phyloP scores from a whole-genome alignment of 306 rosid species.

The Cucurbita argyrosperma region DNA sequence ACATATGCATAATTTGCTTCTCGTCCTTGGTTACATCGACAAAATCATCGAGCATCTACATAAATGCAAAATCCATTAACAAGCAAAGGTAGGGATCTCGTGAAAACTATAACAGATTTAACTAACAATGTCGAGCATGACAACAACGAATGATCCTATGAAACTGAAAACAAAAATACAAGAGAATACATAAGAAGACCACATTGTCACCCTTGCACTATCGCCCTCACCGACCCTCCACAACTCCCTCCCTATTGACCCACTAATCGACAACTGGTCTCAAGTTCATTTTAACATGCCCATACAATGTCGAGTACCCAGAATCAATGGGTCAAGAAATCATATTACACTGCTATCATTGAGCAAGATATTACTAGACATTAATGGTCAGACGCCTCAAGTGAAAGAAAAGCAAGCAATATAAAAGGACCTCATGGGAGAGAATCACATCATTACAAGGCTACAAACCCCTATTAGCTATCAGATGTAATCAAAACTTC shows the following conservation, averaged over 20 bases:
- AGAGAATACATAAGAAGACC: background rate
- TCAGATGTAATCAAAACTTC: background rate
- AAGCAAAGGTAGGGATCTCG: background rate
- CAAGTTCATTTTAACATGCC: background rate
- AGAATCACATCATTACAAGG: background rate
- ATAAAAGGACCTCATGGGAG: background rate
- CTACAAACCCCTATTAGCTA: background rate
- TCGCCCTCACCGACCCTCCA: background rate
- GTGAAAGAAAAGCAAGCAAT: background rate
- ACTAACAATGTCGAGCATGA: background rate
- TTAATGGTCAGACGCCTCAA: background rate
- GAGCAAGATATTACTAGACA: background rate
- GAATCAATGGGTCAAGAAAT: background rate
- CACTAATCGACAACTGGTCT: background rate
- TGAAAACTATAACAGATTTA: background rate
- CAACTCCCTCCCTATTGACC: background rate
- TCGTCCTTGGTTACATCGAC: conserved; percentile 35
- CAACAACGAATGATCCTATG: background rate
- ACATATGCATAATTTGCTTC: conserved; percentile 61
- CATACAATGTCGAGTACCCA: background rate
- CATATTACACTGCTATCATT: background rate
- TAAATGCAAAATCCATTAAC: background rate
- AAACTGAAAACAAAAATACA: background rate
- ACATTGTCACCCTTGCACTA: background rate
- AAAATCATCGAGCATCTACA: conserved; percentile 66